A percentile compares a stretch with the other conserved stretches of the same genome.
phyloP scores from a whole-genome alignment of 2,329 filamentous ascomycete species.

The Penicillium concentricum region DNA sequence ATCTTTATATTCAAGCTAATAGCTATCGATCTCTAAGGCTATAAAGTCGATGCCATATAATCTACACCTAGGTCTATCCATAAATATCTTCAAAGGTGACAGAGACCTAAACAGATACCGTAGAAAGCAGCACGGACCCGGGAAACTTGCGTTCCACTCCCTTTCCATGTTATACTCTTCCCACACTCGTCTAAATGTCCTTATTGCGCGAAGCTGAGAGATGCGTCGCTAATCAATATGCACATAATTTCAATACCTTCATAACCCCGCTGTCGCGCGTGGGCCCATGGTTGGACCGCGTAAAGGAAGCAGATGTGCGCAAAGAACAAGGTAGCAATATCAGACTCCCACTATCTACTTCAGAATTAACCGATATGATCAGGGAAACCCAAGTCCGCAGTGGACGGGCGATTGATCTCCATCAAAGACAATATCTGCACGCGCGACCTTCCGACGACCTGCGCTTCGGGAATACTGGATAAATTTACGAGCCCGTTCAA shows the following conservation, averaged over 20 bases:
- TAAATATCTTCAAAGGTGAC: neutral
- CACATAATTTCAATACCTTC: constrained; percentile 41
- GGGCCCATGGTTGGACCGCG: constrained; percentile 36
- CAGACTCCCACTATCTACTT: neutral
- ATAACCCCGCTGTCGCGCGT: constrained; percentile 38
- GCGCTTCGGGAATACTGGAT: constrained; percentile 73
- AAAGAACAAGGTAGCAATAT: constrained; percentile 32
- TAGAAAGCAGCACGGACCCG: constrained; percentile 16
- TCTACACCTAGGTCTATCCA: neutral
- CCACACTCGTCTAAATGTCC: constrained; percentile 38
- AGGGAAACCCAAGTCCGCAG: constrained; percentile 36
- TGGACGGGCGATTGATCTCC: constrained; percentile 54
- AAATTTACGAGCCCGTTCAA: constrained; percentile 73
- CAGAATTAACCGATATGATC: constrained; percentile 3
- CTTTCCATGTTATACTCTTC: neutral
- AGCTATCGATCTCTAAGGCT: neutral
- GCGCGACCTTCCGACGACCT: constrained; percentile 68
- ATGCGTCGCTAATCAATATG: constrained; percentile 43
- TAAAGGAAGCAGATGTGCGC: constrained; percentile 39
- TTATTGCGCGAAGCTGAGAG: constrained; percentile 46
- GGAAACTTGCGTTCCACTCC: constrained; percentile 10
- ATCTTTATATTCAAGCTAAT: neutral
- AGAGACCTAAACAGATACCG: neutral
- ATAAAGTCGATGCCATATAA: too few relatives aligned
- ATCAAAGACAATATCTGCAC: constrained; percentile 80